Evolutionary conservation across 139 green algal genomes (phyloP).

Genomic region (Asterochloris sp.): DNA sequence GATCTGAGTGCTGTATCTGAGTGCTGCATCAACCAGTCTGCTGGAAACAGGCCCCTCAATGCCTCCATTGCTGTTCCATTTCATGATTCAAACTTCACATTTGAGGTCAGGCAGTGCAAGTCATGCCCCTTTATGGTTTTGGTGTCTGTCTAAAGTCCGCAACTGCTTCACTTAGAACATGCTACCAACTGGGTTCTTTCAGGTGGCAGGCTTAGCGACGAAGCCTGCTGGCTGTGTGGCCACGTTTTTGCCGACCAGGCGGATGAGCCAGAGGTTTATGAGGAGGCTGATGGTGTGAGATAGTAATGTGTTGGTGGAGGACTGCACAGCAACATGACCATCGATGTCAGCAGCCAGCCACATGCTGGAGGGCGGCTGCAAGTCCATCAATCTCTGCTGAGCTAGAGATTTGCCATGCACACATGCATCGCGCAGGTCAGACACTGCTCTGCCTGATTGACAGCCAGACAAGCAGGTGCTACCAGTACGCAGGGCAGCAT

Average conservation of each 20-base stretch:
- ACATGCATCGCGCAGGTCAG: background rate
- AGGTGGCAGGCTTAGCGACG: no score
- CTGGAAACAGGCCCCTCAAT: no score
- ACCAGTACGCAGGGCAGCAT: background rate
- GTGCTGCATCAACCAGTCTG: no score
- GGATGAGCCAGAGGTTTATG: conserved; percentile 81
- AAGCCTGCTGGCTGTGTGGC: background rate
- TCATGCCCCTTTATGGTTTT: no score
- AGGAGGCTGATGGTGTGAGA: conserved; percentile 86
- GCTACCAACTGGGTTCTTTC: no score
- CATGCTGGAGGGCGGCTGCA: background rate
- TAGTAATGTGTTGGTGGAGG: conserved; percentile 89
- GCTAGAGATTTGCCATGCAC: background rate
- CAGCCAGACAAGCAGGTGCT: background rate
- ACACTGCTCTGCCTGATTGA: background rate
- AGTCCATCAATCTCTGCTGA: background rate
- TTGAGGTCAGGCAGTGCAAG: no score
- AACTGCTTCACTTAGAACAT: no score
- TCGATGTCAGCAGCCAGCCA: background rate
- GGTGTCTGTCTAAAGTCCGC: no score
- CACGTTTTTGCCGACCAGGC: conserved; percentile 27
- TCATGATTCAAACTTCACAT: no score
- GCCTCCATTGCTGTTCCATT: no score
- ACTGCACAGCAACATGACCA: conserved; percentile 38
- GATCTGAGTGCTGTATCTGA: no score